phyloP scores from a whole-genome alignment of 2,329 filamentous ascomycete genomes.

The Mollisiaceae sp. region DNA sequence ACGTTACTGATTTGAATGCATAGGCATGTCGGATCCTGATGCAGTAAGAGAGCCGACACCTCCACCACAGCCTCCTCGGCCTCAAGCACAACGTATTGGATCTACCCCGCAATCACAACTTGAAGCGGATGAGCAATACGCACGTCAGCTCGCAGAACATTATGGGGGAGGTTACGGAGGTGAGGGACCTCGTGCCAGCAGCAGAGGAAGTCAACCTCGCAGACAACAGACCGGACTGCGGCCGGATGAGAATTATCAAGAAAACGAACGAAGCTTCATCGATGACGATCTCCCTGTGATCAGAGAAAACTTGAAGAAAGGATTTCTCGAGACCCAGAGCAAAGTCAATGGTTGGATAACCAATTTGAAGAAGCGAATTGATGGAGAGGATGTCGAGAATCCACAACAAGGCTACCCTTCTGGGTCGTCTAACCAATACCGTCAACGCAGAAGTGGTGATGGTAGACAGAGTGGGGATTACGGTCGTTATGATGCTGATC shows the following conservation, averaged over 20 bases:
- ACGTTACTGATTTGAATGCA: constrained; percentile 19
- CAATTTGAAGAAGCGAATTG: constrained; percentile 89
- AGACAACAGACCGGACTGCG: constrained; percentile 58
- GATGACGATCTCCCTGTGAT: constrained; percentile 96
- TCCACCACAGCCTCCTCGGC: constrained; percentile 82
- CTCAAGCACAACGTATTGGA: constrained; percentile 56
- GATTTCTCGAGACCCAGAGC: constrained; percentile 90
- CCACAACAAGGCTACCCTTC: constrained; percentile 42
- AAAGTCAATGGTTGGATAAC: constrained; percentile 94
- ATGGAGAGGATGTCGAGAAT: constrained; percentile 79
- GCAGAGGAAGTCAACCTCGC: constrained; percentile 45
- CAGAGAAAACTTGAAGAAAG: constrained; percentile 89
- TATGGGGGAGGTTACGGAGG: constrained; percentile 65
- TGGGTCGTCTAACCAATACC: constrained; percentile 44
- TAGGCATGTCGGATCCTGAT: constrained; percentile 81
- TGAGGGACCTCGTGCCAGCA: constrained; percentile 58
- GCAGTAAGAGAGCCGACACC: constrained; percentile 64
- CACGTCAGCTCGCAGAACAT: constrained; percentile 89
- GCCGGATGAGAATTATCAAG: constrained; percentile 59
- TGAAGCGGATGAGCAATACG: constrained; percentile 89
- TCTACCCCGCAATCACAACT: constrained; percentile 75
- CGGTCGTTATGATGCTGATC: constrained; percentile 92
- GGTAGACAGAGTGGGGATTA: constrained; percentile 82
- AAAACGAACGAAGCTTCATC: constrained; percentile 86
- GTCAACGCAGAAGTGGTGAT: constrained; percentile 63